Base-by-base conservation (phyloP, 2,329 filamentous ascomycete species). In the Scedosporium minutisporum region DNA sequence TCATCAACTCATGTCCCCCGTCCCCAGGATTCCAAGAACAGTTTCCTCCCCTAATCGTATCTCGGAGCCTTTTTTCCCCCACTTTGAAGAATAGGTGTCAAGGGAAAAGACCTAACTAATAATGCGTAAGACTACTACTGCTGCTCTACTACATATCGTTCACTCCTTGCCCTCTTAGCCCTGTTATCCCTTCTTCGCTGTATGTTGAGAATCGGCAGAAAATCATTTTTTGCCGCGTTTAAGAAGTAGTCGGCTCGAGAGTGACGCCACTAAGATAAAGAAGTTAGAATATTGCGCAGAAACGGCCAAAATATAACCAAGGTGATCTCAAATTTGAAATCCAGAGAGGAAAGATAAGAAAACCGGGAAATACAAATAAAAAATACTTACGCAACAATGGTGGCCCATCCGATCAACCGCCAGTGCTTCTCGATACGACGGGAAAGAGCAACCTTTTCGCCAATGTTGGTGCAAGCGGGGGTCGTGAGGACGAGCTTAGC, bases 401-500 rank as follows among this genome's bases (percentile, higher is more conserved):
- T 92, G 64, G 89, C 89, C 91, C 91, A 96, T 70, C 91, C 91
- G 71, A 96, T 96, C 73, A 96, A 82, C 79, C 92, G 90, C 93
- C 93, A 97, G 79, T 97, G 93, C 86, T 97, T 97, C 79, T 99
- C 95, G 71, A 97, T 97, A 87, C 95, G 90, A 79, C 95, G 85
- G 75, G 87, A 92, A 72, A 99, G 82, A 51, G 95, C 95, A 71
- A 99, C 93, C 88, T 99, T 97, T 83, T 99, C 93, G 67, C 93
- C 93, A 72, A 97, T 88, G 75, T 96, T 93, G 60, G 95, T 99
- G 82, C 95, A 99, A 64, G 95, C 95, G 55, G 93, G 93, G 74
- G 87, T 93, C 65, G 93, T 97, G 69, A 99, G 82, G 64, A 91
- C 88, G 68, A 99, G 84, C 82, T 97, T 97, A 63, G 95, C 95